Percentiles rank a stretch among this genome's conserved stretches.
Conservation (phyloP, 345 rosid genomes). For the Citrus sp. region DNA sequence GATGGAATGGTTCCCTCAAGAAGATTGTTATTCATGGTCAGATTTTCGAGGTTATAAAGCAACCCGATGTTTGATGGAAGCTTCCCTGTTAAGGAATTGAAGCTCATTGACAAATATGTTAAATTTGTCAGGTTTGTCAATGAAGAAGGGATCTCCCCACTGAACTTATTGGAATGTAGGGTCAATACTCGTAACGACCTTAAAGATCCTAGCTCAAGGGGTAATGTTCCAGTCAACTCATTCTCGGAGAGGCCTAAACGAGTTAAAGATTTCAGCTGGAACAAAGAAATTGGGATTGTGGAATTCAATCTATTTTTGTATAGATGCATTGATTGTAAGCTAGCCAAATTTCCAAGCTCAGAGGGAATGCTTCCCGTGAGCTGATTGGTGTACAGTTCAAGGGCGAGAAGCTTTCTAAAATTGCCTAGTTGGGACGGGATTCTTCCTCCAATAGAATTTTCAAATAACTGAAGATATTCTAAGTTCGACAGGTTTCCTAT, state of each 20-base stretch:
- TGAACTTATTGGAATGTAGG: conserved; percentile 59
- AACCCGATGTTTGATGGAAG: conserved; percentile 61
- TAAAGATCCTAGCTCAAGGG: conserved; percentile 52
- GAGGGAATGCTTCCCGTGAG: conserved; percentile 63
- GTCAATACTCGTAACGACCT: conserved; percentile 55
- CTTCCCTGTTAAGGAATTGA: conserved; percentile 55
- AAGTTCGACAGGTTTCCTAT: conserved; percentile 68
- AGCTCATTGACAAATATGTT: conserved; percentile 57
- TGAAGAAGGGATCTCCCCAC: conserved; percentile 62
- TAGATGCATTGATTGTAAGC: conserved; percentile 43
- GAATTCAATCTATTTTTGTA: conserved; percentile 54
- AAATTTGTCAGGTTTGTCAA: conserved; percentile 57
- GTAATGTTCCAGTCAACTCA: conserved; percentile 51
- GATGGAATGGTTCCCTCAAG: conserved; percentile 76
- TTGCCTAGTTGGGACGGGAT: conserved; percentile 64
- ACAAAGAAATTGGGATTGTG: conserved; percentile 65
- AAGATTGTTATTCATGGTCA: conserved; percentile 40
- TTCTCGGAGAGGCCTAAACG: conserved; percentile 62
- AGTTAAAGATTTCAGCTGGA: conserved; percentile 48
- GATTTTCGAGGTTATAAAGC: conserved; percentile 62
- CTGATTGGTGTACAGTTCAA: conserved; percentile 51
- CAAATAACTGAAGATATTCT: conserved; percentile 28
- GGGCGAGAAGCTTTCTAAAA: conserved; percentile 46
- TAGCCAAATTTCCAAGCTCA: conserved; percentile 60
- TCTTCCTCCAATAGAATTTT: conserved; percentile 53